A percentile compares a stretch with the other conserved stretches of the same genome.
Evolutionary conservation across 257 asterid species (phyloP).

Genomic region (Ajuga chamaepitys): DNA sequence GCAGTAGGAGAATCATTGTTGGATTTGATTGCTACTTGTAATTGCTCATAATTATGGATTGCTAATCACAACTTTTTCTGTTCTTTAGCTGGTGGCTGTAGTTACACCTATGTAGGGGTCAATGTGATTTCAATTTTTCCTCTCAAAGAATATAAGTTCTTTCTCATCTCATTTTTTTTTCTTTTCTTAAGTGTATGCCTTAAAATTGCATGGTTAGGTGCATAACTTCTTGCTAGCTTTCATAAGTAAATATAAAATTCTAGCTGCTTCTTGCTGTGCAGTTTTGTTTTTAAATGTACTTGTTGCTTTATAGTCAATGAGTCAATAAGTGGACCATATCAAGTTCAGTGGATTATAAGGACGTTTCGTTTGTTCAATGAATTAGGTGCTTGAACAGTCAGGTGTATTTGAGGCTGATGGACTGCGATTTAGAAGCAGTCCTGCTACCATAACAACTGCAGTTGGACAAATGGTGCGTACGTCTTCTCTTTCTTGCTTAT

Average conservation of each 20-base stretch:
- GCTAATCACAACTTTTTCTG: neutral
- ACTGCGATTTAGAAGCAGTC: constrained; percentile 40
- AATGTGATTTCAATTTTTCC: neutral
- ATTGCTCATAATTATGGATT: neutral
- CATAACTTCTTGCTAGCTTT: neutral
- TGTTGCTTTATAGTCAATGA: neutral
- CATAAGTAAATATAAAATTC: neutral
- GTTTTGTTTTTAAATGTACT: neutral
- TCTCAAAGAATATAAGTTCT: neutral
- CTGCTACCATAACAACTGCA: constrained; percentile 63
- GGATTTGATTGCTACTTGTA: neutral
- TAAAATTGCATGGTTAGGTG: neutral
- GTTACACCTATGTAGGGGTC: neutral
- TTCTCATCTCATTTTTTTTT: neutral
- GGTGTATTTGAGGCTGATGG: constrained; percentile 55
- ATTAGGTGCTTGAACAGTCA: constrained; percentile 76
- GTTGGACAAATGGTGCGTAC: constrained; percentile 79
- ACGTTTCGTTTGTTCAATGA: neutral
- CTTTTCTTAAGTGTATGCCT: neutral
- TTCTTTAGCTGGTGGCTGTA: neutral
- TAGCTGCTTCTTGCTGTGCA: neutral
- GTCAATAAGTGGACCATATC: neutral
- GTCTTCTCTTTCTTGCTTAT: neutral
- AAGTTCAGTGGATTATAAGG: neutral
- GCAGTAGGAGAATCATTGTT: neutral